Conservation (phyloP, 2,329 filamentous ascomycete genomes). For the Chalara sp. region DNA sequence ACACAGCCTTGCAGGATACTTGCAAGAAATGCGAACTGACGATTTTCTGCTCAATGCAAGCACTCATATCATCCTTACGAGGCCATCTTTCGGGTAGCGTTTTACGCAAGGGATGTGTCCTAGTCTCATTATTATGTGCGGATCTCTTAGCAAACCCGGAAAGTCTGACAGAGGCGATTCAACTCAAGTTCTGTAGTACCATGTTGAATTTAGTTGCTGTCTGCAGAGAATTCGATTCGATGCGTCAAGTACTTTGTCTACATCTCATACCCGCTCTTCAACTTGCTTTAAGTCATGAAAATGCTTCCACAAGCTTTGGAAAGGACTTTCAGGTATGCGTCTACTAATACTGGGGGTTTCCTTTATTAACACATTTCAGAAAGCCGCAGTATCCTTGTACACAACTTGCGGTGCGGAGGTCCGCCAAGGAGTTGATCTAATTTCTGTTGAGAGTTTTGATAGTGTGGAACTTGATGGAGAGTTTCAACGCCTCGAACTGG, state of each 20-base stretch:
- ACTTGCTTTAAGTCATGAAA: slow-evolving; percentile 7
- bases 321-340: slow-evolving; percentile 22
- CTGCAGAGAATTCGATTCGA: slow-evolving; percentile 17
- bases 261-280: slow-evolving; percentile 19
- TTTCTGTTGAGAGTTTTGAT: slow-evolving; percentile 13
- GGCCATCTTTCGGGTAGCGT: slow-evolving; percentile 13
- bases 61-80: slow-evolving; percentile 16
- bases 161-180: slow-evolving; percentile 11
- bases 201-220: slow-evolving; percentile 19
- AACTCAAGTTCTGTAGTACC: slow-evolving; percentile 12
- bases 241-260: slow-evolving; percentile 13
- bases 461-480: slow-evolving; percentile 16
- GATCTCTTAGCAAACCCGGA: slow-evolving; percentile 16
- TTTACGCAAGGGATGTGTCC: slow-evolving; percentile 24
- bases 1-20: slow-evolving; percentile 6
- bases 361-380: slow-evolving; percentile 13
- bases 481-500: slow-evolving; percentile 16
- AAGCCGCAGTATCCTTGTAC: slow-evolving; percentile 12
- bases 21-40: slow-evolving; percentile 6
- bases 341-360: neutral
- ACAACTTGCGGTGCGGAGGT: slow-evolving; percentile 12
- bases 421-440: neutral
- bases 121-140: slow-evolving; percentile 20
- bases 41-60: slow-evolving; percentile 15
- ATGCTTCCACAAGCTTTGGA: slow-evolving; percentile 3